Evolutionary conservation across 306 rosid species (phyloP).

Genomic region (Lotus japonicus): DNA sequence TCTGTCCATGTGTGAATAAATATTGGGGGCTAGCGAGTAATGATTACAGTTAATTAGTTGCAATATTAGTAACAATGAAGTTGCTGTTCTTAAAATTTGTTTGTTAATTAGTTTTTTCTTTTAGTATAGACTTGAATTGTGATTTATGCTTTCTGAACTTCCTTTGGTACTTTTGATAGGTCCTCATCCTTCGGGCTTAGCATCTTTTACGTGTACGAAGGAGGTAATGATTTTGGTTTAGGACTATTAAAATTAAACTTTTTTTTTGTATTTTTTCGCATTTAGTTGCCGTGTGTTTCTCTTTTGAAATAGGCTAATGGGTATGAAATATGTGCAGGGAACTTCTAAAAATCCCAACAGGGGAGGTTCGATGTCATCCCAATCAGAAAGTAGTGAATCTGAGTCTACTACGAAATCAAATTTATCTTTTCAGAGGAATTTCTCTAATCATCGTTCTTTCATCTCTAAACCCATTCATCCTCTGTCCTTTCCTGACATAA

Average conservation of each 20-base stretch:
- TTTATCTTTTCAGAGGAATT: constrained; percentile 51
- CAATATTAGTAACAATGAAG: background rate
- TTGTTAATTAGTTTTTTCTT: constrained; percentile 1
- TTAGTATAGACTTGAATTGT: background rate
- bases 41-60: background rate
- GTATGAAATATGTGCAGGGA: constrained; percentile 53
- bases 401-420: constrained; percentile 50
- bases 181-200: constrained; percentile 45
- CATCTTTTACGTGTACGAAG: constrained; percentile 46
- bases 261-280: background rate
- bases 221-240: constrained; percentile 49
- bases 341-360: constrained; percentile 56
- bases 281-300: background rate
- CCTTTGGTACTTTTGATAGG: constrained; percentile 38
- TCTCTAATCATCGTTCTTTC: constrained; percentile 52
- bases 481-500: constrained; percentile 43
- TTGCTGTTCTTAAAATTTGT: background rate
- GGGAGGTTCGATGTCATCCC: constrained; percentile 47
- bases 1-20: background rate
- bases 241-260: background rate
- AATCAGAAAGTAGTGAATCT: constrained; percentile 68
- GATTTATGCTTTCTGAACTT: constrained; percentile 21
- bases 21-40: background rate
- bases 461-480: constrained; percentile 87
- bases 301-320: constrained; percentile 1